Percentiles rank a stretch among this genome's conserved stretches.
Evolutionary conservation across 495 filamentous ascomycete genomes (phyloP).

Genomic region (Penicillium daleae): DNA sequence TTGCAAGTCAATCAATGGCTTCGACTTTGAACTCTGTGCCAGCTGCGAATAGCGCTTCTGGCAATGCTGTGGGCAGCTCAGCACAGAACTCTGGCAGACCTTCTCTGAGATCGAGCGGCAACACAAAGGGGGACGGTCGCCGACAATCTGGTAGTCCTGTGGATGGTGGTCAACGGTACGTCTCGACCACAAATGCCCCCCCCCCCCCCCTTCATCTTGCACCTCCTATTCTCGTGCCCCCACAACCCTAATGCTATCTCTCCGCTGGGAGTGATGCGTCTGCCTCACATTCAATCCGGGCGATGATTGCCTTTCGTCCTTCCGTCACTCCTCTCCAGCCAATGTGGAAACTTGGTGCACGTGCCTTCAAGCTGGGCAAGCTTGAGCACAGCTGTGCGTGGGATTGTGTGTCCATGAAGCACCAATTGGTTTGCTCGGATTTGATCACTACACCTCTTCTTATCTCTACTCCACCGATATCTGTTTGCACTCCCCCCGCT

Average conservation of each 20-base stretch:
- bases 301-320: slow-evolving; percentile 9
- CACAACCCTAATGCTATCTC: background rate
- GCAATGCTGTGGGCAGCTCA: slow-evolving; percentile 45
- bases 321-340: slow-evolving; percentile 11
- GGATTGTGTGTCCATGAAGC: slow-evolving; percentile 20
- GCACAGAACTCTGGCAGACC: slow-evolving; percentile 45
- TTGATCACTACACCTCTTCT: slow-evolving; percentile 5
- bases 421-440: slow-evolving; percentile 28
- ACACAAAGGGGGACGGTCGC: slow-evolving; percentile 57
- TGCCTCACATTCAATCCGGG: slow-evolving; percentile 3
- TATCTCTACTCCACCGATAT: slow-evolving; percentile 13
- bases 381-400: slow-evolving; percentile 15
- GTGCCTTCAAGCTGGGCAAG: slow-evolving; percentile 23
- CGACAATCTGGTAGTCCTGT: slow-evolving; percentile 61
- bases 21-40: slow-evolving; percentile 52
- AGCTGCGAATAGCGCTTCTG: slow-evolving; percentile 51
- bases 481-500: slow-evolving; percentile 20
- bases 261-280: slow-evolving; percentile 8
- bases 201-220: slow-evolving; percentile 14
- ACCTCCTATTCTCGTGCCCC: slow-evolving; percentile 3
- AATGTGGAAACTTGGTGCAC: slow-evolving; percentile 19
- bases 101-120: slow-evolving; percentile 55
- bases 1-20: slow-evolving; percentile 50
- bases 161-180: slow-evolving; percentile 60
- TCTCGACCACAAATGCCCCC: slow-evolving; percentile 21